Evolutionary conservation across 352 stramenopile genomes (phyloP), one percentile per base, ranked within the genome.

Genomic region (Aphanomyces cochlioides): DNA sequence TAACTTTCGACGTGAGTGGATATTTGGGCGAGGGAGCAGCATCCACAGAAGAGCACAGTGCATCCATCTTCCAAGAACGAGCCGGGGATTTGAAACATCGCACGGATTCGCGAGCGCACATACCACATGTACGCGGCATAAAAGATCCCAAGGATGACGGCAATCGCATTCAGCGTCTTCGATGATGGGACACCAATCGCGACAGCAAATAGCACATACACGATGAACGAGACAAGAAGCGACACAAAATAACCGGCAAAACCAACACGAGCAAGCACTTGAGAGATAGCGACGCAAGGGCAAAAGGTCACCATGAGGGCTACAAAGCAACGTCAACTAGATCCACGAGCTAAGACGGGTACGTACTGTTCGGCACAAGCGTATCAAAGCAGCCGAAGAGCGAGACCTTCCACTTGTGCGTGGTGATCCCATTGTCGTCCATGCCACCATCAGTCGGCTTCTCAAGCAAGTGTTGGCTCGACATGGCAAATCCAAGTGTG

Each of bases 331-430:
- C 15, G 41, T 10, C 15, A 17, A 41, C 13, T 5, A 37, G 10
- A 10, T n/a, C 17, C 28, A 61, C 7, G 36, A 40, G 3, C 54
- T 1, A 40, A 7, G 36, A 17, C 17, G 50, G 15, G 54, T 7
- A 54, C 59, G n/a, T 67, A 67, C 84, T 83, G 78, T 92, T 92
- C 12, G 84, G 84, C 0, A 92, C 75, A 54, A 89, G 65, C 4
- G 82, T 85, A 72, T 92, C 84, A 19, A 74, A 85, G 74, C 79
- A 92, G 69, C 82, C 83, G 58, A 92, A 92, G 72, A 92, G 70
- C 19, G 80, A 77, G 8, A 81, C 87, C 72, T 92, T 92, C 84
- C 84, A 92, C 74, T 81, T 80, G 38, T 83, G 81, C 34, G 79
- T 85, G 48, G 87, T 74, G 67, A 92, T 81, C 15, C 82, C 84